phyloP scores from a whole-genome alignment of 2,329 filamentous ascomycete genomes.

The Ophiostoma ulmi region DNA sequence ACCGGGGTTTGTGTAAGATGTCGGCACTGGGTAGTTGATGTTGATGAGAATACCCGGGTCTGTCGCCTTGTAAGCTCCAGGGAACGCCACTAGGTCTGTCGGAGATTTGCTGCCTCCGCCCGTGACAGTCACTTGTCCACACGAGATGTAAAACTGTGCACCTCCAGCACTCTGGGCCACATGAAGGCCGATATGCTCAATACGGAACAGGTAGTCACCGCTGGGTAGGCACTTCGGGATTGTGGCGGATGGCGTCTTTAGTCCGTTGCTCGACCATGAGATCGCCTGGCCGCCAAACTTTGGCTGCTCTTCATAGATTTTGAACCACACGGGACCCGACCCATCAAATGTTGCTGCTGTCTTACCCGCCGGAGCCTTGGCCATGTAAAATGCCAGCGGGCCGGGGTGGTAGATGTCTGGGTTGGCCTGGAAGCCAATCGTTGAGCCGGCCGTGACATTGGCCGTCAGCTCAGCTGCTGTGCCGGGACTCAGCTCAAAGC shows the following conservation, averaged over 20 bases:
- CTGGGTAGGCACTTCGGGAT: constrained; percentile 32
- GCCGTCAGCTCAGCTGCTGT: constrained; percentile 32
- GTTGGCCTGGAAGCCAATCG: constrained; percentile 38
- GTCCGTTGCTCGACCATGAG: constrained; percentile 27
- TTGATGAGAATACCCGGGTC: constrained; percentile 30
- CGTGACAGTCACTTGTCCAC: constrained; percentile 31
- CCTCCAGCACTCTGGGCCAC: constrained; percentile 29
- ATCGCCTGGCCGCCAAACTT: constrained; percentile 27
- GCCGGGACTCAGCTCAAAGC: constrained; percentile 30
- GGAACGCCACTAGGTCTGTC: constrained; percentile 27
- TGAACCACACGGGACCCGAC: constrained; percentile 37
- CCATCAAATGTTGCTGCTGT: constrained; percentile 35
- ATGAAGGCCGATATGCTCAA: constrained; percentile 34
- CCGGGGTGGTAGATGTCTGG: constrained; percentile 38
- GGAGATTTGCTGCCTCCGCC: constrained; percentile 30
- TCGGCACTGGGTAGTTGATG: constrained; percentile 31
- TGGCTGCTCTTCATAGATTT: constrained; percentile 36
- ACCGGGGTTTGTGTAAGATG: constrained; percentile 28
- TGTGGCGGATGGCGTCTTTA: constrained; percentile 29
- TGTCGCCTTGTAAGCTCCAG: constrained; percentile 28
- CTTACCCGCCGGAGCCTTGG: constrained; percentile 36
- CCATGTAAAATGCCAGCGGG: constrained; percentile 37
- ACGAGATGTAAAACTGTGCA: constrained; percentile 33
- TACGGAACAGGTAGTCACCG: constrained; percentile 34
- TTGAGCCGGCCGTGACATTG: constrained; percentile 38